Percentiles rank a stretch among this genome's conserved stretches.
phyloP scores from a whole-genome alignment of 169 alveolate species.

The Cryptosporidium canis region DNA sequence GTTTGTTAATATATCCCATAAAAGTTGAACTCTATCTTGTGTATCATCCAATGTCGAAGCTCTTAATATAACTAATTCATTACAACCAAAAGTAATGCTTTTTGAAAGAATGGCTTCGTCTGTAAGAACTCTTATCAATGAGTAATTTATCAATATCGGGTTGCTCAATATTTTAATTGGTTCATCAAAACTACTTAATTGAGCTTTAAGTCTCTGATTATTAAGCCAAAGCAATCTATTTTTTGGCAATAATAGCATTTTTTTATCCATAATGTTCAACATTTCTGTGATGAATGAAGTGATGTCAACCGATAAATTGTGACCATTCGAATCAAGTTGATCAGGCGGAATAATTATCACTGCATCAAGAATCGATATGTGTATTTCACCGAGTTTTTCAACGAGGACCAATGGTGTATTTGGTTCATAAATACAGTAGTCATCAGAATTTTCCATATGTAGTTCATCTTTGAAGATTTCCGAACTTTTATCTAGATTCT shows the following conservation, averaged over 20 bases:
- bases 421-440: not conserved
- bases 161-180: not conserved
- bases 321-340: not conserved
- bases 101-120: conserved; percentile 7
- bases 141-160: conserved; percentile 9
- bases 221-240: conserved; percentile 24
- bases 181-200: not conserved
- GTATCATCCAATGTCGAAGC: not conserved
- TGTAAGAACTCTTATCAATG: conserved; percentile 20
- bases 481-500: not conserved
- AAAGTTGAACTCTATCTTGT: conserved; percentile 23
- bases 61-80: conserved; percentile 24
- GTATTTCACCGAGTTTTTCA: conserved; percentile 24
- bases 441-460: not conserved
- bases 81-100: not conserved
- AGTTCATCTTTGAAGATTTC: not conserved
- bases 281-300: not conserved
- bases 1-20: conserved; percentile 25
- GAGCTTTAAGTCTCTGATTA: not conserved
- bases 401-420: conserved; percentile 15
- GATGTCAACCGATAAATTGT: not conserved
- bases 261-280: not conserved
- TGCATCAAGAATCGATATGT: not conserved
- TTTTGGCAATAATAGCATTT: conserved; percentile 15
- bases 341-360: no score